Evolutionary conservation across 768 basidiomycete genomes (phyloP).

Genomic region (Chalciporus piperatus): DNA sequence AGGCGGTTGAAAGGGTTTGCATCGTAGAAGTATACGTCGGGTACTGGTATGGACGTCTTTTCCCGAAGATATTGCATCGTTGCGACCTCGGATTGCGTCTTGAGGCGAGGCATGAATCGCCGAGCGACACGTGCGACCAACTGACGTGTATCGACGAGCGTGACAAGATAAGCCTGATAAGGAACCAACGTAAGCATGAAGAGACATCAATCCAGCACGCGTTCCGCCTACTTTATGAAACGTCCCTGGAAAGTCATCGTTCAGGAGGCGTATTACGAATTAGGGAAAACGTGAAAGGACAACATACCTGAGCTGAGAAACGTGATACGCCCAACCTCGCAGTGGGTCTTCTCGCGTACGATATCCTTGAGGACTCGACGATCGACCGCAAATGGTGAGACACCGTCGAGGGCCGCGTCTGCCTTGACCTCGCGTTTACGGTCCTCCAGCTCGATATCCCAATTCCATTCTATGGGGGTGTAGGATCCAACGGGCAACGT

Average conservation of each 20-base stretch:
- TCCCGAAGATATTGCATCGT: constrained; percentile 79
- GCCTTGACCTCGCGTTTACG: constrained; percentile 59
- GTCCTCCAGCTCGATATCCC: constrained; percentile 71
- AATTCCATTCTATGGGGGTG: constrained; percentile 56
- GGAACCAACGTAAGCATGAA: constrained; percentile 6
- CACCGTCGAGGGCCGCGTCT: constrained; percentile 59
- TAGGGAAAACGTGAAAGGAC: constrained; percentile 9
- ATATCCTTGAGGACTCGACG: constrained; percentile 72
- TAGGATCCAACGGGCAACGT: constrained; percentile 5
- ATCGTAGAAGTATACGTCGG: constrained; percentile 72
- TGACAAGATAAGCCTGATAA: constrained; percentile 71
- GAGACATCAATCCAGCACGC: not conserved
- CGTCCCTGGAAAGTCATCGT: constrained; percentile 50
- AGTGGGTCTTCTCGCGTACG: constrained; percentile 64
- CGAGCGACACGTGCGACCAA: constrained; percentile 80
- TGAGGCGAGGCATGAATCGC: constrained; percentile 81
- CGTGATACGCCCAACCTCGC: constrained; percentile 64
- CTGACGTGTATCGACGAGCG: constrained; percentile 56
- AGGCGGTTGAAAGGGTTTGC: constrained; percentile 82
- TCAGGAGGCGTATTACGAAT: constrained; percentile 5
- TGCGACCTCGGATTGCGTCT: constrained; percentile 85
- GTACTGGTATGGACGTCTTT: constrained; percentile 69
- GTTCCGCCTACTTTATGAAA: constrained; percentile 68
- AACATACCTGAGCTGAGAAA: constrained; percentile 74
- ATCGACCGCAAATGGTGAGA: constrained; percentile 73